These are phyloP conservation scores for Rhinocladiella similis DNA, from an alignment of 2,329 filamentous ascomycete genomes.

Conservation along the genomic window DNA sequence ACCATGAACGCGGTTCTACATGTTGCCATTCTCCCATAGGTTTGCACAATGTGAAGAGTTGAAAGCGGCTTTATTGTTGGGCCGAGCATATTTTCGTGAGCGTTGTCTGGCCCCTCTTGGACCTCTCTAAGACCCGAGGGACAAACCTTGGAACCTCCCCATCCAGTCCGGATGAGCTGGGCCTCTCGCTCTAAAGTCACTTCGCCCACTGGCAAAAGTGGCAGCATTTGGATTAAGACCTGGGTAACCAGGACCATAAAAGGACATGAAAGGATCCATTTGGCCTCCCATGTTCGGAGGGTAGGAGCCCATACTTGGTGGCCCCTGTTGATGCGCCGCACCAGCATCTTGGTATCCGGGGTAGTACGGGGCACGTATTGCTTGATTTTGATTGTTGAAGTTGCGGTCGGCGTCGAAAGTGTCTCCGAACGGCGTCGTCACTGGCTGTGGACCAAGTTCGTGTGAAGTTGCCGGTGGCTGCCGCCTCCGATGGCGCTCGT, in stretches of 20 bases:
- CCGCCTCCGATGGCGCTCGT: constrained; percentile 22
- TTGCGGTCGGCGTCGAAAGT: constrained; percentile 24
- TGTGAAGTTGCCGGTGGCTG: constrained; percentile 30
- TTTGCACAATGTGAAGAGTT: not conserved
- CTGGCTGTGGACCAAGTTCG: constrained; percentile 13
- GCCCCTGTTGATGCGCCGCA: constrained; percentile 31
- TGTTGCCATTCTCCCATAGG: not conserved
- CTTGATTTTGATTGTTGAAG: constrained; percentile 21
- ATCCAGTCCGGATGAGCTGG: constrained; percentile 38
- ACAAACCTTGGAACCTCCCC: constrained; percentile 61
- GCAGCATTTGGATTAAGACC: constrained; percentile 22
- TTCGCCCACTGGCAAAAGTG: constrained; percentile 27
- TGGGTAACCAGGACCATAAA: constrained; percentile 33
- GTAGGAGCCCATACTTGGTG: constrained; percentile 34
- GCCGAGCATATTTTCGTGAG: not conserved
- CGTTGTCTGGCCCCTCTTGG: constrained; percentile 3
- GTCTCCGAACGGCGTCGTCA: constrained; percentile 25
- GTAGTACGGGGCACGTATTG: constrained; percentile 19
- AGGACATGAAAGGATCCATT: constrained; percentile 30
- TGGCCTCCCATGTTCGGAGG: constrained; percentile 29
- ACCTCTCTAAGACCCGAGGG: constrained; percentile 59
- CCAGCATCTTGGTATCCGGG: constrained; percentile 22
- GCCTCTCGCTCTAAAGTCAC: constrained; percentile 24
- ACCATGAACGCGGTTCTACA: not conserved
- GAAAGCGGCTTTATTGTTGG: constrained; percentile 8